Evolutionary conservation across 164 flowering plant genomes (phyloP).

Genomic region (Paratinospora sagittata): DNA sequence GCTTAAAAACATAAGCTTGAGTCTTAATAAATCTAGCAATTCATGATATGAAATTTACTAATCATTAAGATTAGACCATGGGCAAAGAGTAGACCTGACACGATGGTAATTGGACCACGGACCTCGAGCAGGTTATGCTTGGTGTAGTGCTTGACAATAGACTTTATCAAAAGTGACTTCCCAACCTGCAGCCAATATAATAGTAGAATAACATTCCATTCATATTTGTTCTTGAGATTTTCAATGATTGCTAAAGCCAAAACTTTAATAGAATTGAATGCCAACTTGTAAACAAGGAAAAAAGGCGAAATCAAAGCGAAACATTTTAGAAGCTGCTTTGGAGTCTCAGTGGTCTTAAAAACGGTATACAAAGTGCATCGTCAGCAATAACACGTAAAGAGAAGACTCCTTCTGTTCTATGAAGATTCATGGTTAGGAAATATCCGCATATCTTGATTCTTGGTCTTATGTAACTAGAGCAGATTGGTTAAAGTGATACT

Average conservation of each 20-base stretch:
- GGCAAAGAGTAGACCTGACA: constrained; percentile 54
- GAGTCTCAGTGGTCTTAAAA: background rate
- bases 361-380: too few species aligned
- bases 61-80: background rate
- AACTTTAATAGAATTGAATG: background rate
- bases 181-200: constrained; percentile 60
- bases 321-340: background rate
- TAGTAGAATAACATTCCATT: background rate
- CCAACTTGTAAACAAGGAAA: background rate
- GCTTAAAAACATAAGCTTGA: background rate
- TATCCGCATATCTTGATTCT: too few species aligned
- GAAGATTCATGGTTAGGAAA: too few species aligned
- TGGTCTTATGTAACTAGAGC: too few species aligned
- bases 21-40: background rate
- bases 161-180: constrained; percentile 81
- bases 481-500: too few species aligned
- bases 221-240: background rate
- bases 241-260: background rate
- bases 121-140: constrained; percentile 83
- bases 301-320: background rate
- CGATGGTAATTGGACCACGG: constrained; percentile 86
- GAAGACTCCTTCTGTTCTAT: too few species aligned
- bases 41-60: background rate
- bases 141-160: constrained; percentile 82
- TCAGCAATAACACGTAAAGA: too few species aligned